Conservation (phyloP, 495 filamentous ascomycete genomes). For the Penicillium bialowiezense region DNA sequence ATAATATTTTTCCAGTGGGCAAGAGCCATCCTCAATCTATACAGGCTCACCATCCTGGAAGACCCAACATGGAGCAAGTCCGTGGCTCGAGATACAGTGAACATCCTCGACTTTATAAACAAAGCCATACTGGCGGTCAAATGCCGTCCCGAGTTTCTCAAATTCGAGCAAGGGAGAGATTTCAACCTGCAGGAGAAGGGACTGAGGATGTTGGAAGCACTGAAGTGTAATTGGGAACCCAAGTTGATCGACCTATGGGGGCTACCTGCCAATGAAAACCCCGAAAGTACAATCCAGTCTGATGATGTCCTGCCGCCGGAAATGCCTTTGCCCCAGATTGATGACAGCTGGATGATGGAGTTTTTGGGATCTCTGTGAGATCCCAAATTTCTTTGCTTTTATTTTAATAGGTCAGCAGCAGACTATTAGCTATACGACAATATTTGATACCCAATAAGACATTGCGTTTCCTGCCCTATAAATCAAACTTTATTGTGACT, state of each 20-base stretch:
- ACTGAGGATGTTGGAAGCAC: conserved; percentile 14
- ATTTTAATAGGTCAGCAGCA: too few species aligned
- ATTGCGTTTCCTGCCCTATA: too few species aligned
- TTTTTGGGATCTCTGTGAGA: conserved; percentile 20
- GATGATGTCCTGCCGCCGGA: conserved; percentile 6
- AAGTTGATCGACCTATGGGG: conserved; percentile 25
- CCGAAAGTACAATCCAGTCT: conserved; percentile 3
- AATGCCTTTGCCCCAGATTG: conserved; percentile 15
- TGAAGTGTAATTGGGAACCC: conserved; percentile 25
- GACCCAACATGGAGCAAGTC: conserved; percentile 35
- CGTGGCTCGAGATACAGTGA: conserved; percentile 27
- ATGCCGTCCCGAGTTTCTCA: conserved; percentile 3
- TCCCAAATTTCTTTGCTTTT: not conserved
- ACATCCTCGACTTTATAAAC: conserved; percentile 26
- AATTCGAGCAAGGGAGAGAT: conserved; percentile 1
- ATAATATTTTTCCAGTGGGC: conserved; percentile 40
- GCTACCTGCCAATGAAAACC: conserved; percentile 6
- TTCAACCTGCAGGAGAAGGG: conserved; percentile 22
- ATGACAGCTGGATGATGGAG: conserved; percentile 27
- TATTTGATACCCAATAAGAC: not conserved
- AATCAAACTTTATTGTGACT: too few species aligned
- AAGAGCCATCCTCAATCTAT: conserved; percentile 38
- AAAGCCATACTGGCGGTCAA: conserved; percentile 14
- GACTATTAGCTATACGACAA: not conserved
- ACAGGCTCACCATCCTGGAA: conserved; percentile 39